Conservation (phyloP, 768 basidiomycete species). For the Podaxis carcinomalis region DNA sequence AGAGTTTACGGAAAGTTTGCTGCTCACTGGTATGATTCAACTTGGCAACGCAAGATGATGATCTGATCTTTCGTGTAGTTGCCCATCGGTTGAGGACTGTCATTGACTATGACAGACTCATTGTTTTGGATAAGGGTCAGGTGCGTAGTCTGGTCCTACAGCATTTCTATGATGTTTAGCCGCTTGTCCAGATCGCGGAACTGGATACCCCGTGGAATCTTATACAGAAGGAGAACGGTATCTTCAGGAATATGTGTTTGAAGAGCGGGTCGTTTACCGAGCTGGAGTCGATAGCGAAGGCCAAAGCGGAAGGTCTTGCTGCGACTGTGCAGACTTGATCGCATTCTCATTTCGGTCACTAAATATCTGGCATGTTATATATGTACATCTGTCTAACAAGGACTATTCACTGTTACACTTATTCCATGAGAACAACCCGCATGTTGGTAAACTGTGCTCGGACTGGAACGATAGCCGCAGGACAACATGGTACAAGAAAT, state of each 20-base stretch:
- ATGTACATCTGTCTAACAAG: too few species aligned
- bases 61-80: slow-evolving; percentile 30
- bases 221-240: slow-evolving; percentile 56
- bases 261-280: slow-evolving; percentile 65
- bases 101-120: slow-evolving; percentile 75
- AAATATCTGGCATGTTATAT: too few species aligned
- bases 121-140: slow-evolving; percentile 73
- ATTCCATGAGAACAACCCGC: too few species aligned
- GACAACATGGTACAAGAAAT: too few species aligned
- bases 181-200: slow-evolving; percentile 41
- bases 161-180: background rate
- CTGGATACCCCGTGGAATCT: slow-evolving; percentile 72
- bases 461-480: too few species aligned
- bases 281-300: slow-evolving; percentile 55
- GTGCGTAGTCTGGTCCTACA: slow-evolving; percentile 20
- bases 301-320: slow-evolving; percentile 25
- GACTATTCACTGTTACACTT: too few species aligned
- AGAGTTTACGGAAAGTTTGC: slow-evolving; percentile 72
- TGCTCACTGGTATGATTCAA: slow-evolving; percentile 60
- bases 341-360: too few species aligned
- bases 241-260: slow-evolving; percentile 67
- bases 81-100: slow-evolving; percentile 75
- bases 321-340: background rate
- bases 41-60: background rate
- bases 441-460: too few species aligned